A percentile compares a stretch with the other conserved stretches of the same genome.
phyloP scores from a whole-genome alignment of 495 filamentous ascomycete species.

The Neurospora sp. region DNA sequence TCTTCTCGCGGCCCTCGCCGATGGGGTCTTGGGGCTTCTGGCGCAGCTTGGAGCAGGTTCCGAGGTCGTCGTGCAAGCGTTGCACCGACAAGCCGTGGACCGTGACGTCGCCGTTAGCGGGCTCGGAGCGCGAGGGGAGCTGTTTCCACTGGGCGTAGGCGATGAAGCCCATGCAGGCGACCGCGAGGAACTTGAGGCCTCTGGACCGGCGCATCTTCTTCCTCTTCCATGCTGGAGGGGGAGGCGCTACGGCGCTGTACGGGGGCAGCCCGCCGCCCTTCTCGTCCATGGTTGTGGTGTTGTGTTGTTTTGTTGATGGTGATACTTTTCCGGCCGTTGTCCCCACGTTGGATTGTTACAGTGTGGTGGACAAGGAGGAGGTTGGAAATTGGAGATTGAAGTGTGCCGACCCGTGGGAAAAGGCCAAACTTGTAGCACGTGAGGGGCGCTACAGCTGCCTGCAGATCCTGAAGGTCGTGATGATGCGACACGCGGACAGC shows the following conservation, averaged over 20 bases:
- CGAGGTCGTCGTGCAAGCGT: slow-evolving; percentile 29
- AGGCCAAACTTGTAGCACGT: not conserved
- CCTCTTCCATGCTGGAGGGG: slow-evolving; percentile 12
- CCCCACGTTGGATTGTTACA: not conserved
- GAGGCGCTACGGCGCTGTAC: slow-evolving; percentile 5
- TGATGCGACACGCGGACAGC: not conserved
- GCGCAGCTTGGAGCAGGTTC: slow-evolving; percentile 27
- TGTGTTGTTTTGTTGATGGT: not conserved
- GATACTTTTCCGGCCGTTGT: not conserved
- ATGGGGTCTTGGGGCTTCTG: slow-evolving; percentile 33
- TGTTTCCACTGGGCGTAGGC: slow-evolving; percentile 40
- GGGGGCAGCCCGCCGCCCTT: slow-evolving; percentile 14
- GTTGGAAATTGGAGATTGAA: not conserved
- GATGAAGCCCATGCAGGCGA: slow-evolving; percentile 33
- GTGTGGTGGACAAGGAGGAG: not conserved
- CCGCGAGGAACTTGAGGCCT: slow-evolving; percentile 20
- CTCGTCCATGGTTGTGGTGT: slow-evolving; percentile 10
- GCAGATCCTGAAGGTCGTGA: not conserved
- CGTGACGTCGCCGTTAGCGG: slow-evolving; percentile 7
- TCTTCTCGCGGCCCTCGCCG: slow-evolving; percentile 34
- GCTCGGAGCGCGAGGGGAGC: slow-evolving; percentile 10
- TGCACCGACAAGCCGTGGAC: slow-evolving; percentile 24
- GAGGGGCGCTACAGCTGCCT: not conserved
- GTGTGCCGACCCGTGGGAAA: not conserved
- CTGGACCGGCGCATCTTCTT: slow-evolving; percentile 23